A percentile compares a stretch with the other conserved stretches of the same genome.
Conservation (phyloP, 495 filamentous ascomycete genomes). For the Penicillium diatomitis region DNA sequence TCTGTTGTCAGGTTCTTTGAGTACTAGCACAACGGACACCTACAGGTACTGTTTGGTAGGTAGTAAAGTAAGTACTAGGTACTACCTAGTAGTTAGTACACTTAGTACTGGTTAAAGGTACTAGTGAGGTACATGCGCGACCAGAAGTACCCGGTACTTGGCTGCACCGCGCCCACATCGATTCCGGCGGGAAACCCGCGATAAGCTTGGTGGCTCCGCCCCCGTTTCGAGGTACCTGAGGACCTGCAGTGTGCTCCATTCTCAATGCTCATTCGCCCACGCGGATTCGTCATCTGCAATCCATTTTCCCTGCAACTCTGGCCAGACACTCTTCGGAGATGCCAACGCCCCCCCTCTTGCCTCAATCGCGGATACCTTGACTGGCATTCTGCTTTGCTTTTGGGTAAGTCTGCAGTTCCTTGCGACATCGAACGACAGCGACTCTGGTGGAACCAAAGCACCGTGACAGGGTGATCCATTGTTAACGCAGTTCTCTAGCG, state of each 20-base stretch:
- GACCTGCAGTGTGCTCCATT: slow-evolving; percentile 10
- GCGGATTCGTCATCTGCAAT: slow-evolving; percentile 31
- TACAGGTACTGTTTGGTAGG: too few species aligned
- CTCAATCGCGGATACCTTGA: neutral
- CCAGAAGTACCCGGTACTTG: too few species aligned
- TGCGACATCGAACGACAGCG: neutral
- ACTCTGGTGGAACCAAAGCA: neutral
- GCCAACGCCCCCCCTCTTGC: neutral
- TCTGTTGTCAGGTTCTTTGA: too few species aligned
- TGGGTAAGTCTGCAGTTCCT: slow-evolving; percentile 1
- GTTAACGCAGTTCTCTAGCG: slow-evolving; percentile 2
- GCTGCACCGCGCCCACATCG: too few species aligned
- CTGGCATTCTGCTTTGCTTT: neutral
- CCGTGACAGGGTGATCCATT: too few species aligned
- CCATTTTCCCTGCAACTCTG: neutral
- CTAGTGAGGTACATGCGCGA: too few species aligned
- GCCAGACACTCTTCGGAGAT: neutral
- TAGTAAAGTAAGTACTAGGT: too few species aligned
- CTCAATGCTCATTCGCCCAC: slow-evolving; percentile 23
- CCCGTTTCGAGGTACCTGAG: neutral
- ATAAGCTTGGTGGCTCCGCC: neutral
- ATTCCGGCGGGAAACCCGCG: neutral
- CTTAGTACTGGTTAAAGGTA: too few species aligned
- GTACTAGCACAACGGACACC: too few species aligned
- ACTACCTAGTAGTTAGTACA: too few species aligned